These are phyloP conservation scores for Aspergillus diversus DNA, from an alignment of 495 filamentous ascomycete genomes.

Conservation along the genomic window DNA sequence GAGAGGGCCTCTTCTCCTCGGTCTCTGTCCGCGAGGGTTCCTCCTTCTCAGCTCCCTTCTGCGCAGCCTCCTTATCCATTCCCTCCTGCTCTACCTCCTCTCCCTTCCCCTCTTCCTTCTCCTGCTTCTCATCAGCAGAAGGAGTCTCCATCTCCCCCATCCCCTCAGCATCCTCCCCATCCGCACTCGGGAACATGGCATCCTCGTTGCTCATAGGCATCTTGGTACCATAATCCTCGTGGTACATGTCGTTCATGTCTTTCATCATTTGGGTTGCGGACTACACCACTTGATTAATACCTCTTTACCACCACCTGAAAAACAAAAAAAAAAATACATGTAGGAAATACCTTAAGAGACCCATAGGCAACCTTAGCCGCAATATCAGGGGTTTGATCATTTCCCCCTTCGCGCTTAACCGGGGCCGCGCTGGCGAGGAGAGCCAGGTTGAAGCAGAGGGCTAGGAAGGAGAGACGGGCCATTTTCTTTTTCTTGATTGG, in stretches of 20 bases:
- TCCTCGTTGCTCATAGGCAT: conserved; percentile 2
- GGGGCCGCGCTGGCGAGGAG: conserved; percentile 30
- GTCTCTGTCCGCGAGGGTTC: not conserved
- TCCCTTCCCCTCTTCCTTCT: not conserved
- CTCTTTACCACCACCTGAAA: not conserved
- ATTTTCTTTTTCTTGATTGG: conserved; percentile 28
- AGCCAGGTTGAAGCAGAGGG: conserved; percentile 38
- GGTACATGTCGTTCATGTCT: conserved; percentile 15
- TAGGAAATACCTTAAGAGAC: conserved; percentile 16
- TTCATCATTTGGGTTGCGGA: conserved; percentile 27
- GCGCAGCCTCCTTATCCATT: not conserved
- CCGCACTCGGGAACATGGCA: not conserved
- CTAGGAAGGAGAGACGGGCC: conserved; percentile 41
- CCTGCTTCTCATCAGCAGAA: not conserved
- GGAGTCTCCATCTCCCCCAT: not conserved
- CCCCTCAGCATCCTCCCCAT: not conserved
- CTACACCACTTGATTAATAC: conserved; percentile 19
- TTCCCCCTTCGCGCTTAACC: conserved; percentile 12
- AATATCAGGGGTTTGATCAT: conserved; percentile 6
- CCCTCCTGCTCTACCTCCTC: not conserved
- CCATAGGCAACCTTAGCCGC: conserved; percentile 14
- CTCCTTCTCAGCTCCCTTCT: not conserved
- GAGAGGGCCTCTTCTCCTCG: conserved; percentile 6
- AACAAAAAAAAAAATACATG: not conserved
- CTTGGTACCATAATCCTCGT: conserved; percentile 16